phyloP scores from a whole-genome alignment of 805 yeast species.

The Yarrowia sp. region DNA sequence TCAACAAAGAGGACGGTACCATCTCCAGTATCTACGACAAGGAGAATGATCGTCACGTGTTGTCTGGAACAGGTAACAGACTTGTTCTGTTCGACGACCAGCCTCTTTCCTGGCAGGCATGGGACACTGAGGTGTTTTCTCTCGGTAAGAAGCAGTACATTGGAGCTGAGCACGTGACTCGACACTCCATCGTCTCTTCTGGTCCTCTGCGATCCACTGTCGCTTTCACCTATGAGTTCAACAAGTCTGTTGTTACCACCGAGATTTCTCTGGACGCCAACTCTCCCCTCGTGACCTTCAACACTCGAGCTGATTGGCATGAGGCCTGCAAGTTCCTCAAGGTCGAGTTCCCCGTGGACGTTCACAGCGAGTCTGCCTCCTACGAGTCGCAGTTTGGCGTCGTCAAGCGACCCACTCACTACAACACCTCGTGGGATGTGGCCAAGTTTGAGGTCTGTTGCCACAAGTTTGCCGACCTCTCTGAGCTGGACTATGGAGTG shows the following conservation, averaged over 20 bases:
- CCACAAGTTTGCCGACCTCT: slow-evolving; percentile 91
- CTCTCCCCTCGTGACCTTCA: slow-evolving; percentile 53
- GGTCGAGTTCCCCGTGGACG: slow-evolving; percentile 91
- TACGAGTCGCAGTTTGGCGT: slow-evolving; percentile 95
- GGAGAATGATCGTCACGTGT: slow-evolving; percentile 64
- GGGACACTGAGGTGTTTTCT: slow-evolving; percentile 96
- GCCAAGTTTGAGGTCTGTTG: slow-evolving; percentile 96
- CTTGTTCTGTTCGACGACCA: slow-evolving; percentile 85
- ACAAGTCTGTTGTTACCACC: slow-evolving; percentile 68
- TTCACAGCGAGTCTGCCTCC: slow-evolving; percentile 75
- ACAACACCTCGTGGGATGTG: slow-evolving; percentile 93
- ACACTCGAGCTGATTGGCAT: slow-evolving; percentile 79
- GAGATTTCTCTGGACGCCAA: slow-evolving; percentile 71
- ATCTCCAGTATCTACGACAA: slow-evolving; percentile 70
- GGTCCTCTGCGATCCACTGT: slow-evolving; percentile 71
- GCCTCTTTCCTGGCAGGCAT: slow-evolving; percentile 91
- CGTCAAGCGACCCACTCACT: slow-evolving; percentile 92
- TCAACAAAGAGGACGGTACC: slow-evolving; percentile 56
- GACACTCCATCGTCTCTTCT: slow-evolving; percentile 51
- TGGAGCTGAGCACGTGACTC: slow-evolving; percentile 50
- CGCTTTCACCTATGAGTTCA: slow-evolving; percentile 65
- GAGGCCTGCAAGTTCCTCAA: slow-evolving; percentile 87
- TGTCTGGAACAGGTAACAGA: slow-evolving; percentile 78
- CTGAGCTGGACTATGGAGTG: slow-evolving; percentile 87
- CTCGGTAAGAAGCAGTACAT: slow-evolving; percentile 71